Evolutionary conservation across 2,329 filamentous ascomycete species (phyloP).

Genomic region (Piedraia hortae): DNA sequence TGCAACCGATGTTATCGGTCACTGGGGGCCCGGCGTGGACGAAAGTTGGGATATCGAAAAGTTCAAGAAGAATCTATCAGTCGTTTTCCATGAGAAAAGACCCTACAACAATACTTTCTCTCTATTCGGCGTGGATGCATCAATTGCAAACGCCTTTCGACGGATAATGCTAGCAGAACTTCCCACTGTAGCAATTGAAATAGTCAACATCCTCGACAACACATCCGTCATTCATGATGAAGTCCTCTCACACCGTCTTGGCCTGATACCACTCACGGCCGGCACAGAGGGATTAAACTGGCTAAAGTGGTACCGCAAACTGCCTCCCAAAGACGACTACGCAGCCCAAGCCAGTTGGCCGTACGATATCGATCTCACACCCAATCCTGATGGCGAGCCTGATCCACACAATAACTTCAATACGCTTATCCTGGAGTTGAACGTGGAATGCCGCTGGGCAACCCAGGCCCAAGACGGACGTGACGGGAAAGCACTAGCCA

Average conservation of each 20-base stretch:
- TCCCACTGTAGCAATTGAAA: slow-evolving; percentile 79
- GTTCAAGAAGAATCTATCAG: slow-evolving; percentile 42
- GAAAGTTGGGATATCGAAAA: slow-evolving; percentile 48
- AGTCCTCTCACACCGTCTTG: slow-evolving; percentile 70
- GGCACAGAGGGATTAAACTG: slow-evolving; percentile 50
- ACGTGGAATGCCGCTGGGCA: slow-evolving; percentile 59
- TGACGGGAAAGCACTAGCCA: slow-evolving; percentile 27
- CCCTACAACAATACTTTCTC: slow-evolving; percentile 62
- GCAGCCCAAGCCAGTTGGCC: slow-evolving; percentile 10
- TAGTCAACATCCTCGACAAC: slow-evolving; percentile 82
- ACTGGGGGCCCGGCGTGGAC: slow-evolving; percentile 61
- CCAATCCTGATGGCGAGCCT: too few relatives aligned
- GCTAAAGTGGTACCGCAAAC: slow-evolving; percentile 58
- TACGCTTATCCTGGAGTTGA: slow-evolving; percentile 52
- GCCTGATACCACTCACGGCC: slow-evolving; percentile 70
- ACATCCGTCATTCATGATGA: slow-evolving; percentile 96
- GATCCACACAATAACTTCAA: slow-evolving; percentile 46
- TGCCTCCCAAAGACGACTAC: slow-evolving; percentile 29
- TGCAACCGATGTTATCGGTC: slow-evolving; percentile 75
- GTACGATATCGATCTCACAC: slow-evolving; percentile 14
- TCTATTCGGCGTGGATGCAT: slow-evolving; percentile 69
- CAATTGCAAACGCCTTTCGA: slow-evolving; percentile 88
- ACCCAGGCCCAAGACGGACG: slow-evolving; percentile 13
- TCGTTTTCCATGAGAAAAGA: slow-evolving; percentile 66
- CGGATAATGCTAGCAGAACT: slow-evolving; percentile 89